Evolutionary conservation across 106 monocot genomes (phyloP), one percentile per base, ranked within the genome.

Genomic region (Dendrobium officinale): DNA sequence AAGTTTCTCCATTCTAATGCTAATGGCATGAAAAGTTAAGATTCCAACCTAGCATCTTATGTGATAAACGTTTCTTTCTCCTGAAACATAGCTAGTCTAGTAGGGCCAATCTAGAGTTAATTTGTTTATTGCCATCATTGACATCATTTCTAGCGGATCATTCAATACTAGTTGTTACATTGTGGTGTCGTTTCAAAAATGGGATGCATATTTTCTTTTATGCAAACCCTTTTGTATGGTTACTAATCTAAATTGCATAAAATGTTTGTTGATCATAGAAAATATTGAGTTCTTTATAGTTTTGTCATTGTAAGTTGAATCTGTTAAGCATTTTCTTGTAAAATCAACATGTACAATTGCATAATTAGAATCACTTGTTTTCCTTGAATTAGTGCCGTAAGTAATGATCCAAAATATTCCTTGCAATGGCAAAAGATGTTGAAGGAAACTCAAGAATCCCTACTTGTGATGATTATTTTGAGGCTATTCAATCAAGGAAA

Each of bases 381-480:
- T 37, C 70, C 70, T 70, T 70, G 70, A 70, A 70, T 70, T 37
- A 70, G 70, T 37, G 29, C 6, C 29, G 16, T 40, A 37, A 70
- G 8, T 33, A 22, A 37, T 37, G 70, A 70, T 70, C 29, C 70
- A 70, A n/a, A 22, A 15, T 19, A 51, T 83, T 3, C 82, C 31
- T 77, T 75, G 86, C 79, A 58, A 96, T 96, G 93, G 87, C 90
- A 61, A 66, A 90, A 11, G 22, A 49, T 73, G 41, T 48, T 67
- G 79, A 85, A 54, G 72, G 17, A 56, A 81, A 19, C 37, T 84
- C 91, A 48, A 86, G 70, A 67, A 81, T 95, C 49, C 95, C 87
- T 78, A 85, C 83, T 41, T 91, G 89, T 78, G 99, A 95, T 87
- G 83, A 87, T 16, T 99, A 99, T 73, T 99, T 99, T 87, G 93